These are phyloP conservation scores for Serpula lacrymans DNA, from an alignment of 768 basidiomycete species.

Conservation along the genomic window DNA sequence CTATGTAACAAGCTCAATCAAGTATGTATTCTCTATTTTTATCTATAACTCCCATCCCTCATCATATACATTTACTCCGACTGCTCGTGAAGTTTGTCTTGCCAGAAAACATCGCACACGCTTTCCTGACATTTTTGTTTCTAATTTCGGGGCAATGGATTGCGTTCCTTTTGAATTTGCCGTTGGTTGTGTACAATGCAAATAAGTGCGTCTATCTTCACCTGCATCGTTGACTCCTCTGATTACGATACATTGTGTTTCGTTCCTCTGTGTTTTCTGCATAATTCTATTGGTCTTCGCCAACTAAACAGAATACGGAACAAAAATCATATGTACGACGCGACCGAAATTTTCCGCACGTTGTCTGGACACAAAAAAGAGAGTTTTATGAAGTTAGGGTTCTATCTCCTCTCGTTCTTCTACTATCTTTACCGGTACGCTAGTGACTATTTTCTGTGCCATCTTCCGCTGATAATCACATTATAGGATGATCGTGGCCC, in stretches of 20 bases:
- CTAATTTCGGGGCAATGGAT: constrained; percentile 95
- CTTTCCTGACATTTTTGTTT: constrained; percentile 87
- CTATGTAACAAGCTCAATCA: constrained; percentile 99
- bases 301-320: constrained; percentile 66
- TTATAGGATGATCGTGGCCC: constrained; percentile 78
- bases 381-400: constrained; percentile 91
- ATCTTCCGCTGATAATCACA: background rate
- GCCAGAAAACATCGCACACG: constrained; percentile 94
- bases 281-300: background rate
- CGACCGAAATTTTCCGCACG: constrained; percentile 98
- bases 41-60: background rate
- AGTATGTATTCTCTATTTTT: constrained; percentile 41
- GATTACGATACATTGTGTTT: background rate
- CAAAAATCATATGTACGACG: constrained; percentile 98
- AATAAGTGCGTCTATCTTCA: constrained; percentile 72
- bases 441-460: background rate
- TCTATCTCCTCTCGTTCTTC: constrained; percentile 90
- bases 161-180: constrained; percentile 86
- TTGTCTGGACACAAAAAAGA: constrained; percentile 93
- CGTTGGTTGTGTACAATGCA: constrained; percentile 84
- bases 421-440: constrained; percentile 87
- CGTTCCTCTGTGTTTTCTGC: background rate
- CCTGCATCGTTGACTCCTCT: background rate
- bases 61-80: constrained; percentile 2
- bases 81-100: constrained; percentile 76